These are phyloP conservation scores for Panellus pusillus DNA, from an alignment of 768 basidiomycete species.

Conservation along the genomic window DNA sequence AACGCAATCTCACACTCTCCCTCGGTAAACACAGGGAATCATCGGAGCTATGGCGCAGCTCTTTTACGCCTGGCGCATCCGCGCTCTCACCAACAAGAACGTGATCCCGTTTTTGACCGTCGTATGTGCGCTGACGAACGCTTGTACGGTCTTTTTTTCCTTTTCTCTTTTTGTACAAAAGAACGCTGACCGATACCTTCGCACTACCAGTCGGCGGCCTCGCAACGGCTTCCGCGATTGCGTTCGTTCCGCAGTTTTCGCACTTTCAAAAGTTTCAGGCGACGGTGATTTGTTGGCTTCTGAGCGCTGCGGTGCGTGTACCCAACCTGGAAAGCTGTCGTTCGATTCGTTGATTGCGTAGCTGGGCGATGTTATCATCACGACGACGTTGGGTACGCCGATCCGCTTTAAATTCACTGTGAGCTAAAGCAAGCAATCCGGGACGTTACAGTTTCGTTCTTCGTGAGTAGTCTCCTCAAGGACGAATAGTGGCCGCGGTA, in stretches of 20 bases:
- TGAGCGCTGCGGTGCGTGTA: constrained; percentile 13
- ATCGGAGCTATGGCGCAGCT: constrained; percentile 24
- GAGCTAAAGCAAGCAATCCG: no score
- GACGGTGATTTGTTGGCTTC: constrained; percentile 18
- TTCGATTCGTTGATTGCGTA: constrained; percentile 8
- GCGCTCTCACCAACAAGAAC: constrained; percentile 17
- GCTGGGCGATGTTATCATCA: constrained; percentile 29
- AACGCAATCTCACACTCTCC: neutral
- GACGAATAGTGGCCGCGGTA: no score
- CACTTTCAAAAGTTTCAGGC: constrained; percentile 26
- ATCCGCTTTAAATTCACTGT: neutral
- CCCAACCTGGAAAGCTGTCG: no score
- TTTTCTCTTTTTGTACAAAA: neutral
- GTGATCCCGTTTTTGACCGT: constrained; percentile 12
- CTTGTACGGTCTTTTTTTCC: constrained; percentile 15
- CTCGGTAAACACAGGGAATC: constrained; percentile 18
- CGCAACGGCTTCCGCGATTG: constrained; percentile 24
- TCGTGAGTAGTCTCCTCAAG: constrained; percentile 3
- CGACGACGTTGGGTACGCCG: constrained; percentile 16
- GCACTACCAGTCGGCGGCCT: constrained; percentile 12
- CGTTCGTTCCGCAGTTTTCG: constrained; percentile 22
- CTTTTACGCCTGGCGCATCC: constrained; percentile 31
- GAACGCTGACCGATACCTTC: neutral
- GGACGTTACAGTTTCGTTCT: constrained; percentile 9
- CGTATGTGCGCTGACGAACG: constrained; percentile 17